Percentiles rank a stretch among this genome's conserved stretches.
phyloP scores from a whole-genome alignment of 192 early-diverging fungal genomes.

The Dispira parvispora region DNA sequence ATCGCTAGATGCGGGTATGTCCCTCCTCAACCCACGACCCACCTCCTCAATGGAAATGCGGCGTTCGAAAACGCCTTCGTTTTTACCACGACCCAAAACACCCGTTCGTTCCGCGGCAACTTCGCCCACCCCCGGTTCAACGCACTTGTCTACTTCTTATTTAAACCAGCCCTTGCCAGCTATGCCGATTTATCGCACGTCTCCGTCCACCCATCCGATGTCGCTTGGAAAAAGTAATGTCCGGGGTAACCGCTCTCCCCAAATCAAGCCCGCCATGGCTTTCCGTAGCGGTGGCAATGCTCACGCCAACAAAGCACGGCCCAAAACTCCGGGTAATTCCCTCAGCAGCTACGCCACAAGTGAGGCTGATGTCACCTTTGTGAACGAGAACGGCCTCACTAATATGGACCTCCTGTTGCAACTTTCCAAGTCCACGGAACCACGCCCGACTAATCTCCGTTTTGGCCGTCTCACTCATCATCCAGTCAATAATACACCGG shows the following conservation, averaged over 20 bases:
- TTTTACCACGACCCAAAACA: slow-evolving; percentile 10
- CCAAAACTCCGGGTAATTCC: not conserved
- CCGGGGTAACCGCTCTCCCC: not conserved
- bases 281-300: not conserved
- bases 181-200: not conserved
- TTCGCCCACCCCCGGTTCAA: not conserved
- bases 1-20: not conserved
- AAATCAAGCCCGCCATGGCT: not conserved
- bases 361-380: too few species aligned
- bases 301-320: not conserved
- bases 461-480: too few species aligned
- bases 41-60: slow-evolving; percentile 4
- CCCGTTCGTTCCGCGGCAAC: slow-evolving; percentile 5
- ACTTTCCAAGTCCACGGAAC: not conserved
- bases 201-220: not conserved
- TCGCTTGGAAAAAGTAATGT: not conserved
- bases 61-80: slow-evolving; percentile 1
- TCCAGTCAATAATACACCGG: not conserved
- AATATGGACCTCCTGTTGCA: slow-evolving; percentile 6
- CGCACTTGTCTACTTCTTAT: not conserved
- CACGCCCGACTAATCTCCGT: not conserved
- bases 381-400: slow-evolving; percentile 3
- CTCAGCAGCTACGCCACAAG: too few species aligned
- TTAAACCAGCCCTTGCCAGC: slow-evolving; percentile 5
- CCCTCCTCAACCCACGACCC: not conserved